A percentile compares a stretch with the other conserved stretches of the same genome.
phyloP scores from a whole-genome alignment of 2,329 filamentous ascomycete genomes.

The Arthroderma sp. region DNA sequence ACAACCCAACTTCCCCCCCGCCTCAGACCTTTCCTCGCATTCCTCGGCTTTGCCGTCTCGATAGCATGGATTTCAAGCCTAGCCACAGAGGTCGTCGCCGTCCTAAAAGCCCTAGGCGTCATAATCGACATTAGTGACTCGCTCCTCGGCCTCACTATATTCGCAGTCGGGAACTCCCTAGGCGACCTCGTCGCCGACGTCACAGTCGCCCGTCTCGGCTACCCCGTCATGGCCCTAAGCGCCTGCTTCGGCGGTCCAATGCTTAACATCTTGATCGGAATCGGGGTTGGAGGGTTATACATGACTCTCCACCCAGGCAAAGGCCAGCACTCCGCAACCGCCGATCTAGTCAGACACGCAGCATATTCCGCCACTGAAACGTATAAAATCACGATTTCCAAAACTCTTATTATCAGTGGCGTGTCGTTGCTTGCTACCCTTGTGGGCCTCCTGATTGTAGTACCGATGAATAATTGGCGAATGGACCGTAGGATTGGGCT shows the following conservation, averaged over 20 bases:
- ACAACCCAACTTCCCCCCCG: conserved; percentile 52
- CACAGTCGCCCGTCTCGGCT: conserved; percentile 83
- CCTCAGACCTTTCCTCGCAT: conserved; percentile 68
- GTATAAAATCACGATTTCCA: conserved; percentile 72
- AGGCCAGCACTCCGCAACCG: conserved; percentile 61
- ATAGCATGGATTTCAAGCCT: conserved; percentile 96
- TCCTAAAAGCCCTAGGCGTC: conserved; percentile 84
- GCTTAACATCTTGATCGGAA: conserved; percentile 90
- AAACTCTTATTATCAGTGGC: conserved; percentile 72
- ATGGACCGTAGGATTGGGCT: conserved; percentile 74
- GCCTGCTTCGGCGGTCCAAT: conserved; percentile 98
- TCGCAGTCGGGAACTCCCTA: conserved; percentile 89
- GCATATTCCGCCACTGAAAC: conserved; percentile 30
- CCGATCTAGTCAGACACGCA: conserved; percentile 7
- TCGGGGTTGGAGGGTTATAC: conserved; percentile 80
- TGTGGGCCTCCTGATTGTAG: conserved; percentile 60
- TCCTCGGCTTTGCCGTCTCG: conserved; percentile 78
- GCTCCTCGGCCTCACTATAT: conserved; percentile 85
- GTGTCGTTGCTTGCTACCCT: conserved; percentile 73
- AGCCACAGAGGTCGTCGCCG: conserved; percentile 86
- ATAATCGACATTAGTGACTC: conserved; percentile 89
- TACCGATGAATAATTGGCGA: conserved; percentile 76
- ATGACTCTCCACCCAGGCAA: conserved; percentile 72
- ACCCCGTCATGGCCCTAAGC: conserved; percentile 87
- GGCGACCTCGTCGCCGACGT: conserved; percentile 91